Evolutionary conservation across 345 rosid species (phyloP).

Genomic region (Mercurialis annua): DNA sequence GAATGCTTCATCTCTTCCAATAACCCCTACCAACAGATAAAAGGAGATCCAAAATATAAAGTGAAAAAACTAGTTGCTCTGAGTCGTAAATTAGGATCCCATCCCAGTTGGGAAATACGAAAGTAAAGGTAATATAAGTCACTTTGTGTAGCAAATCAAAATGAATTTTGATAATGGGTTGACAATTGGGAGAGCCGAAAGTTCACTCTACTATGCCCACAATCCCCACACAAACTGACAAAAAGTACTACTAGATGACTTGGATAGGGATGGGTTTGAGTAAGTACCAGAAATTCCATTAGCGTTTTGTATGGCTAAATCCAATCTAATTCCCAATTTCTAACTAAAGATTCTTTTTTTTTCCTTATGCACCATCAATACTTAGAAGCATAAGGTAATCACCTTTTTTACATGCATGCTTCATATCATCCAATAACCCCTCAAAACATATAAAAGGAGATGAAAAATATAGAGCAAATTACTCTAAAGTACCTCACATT

Average conservation of each 20-base stretch:
- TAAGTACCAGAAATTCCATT: neutral
- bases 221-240: too few species aligned
- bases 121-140: too few species aligned
- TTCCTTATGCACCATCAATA: neutral
- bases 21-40: too few species aligned
- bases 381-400: too few species aligned
- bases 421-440: neutral
- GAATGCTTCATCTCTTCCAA: too few species aligned
- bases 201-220: too few species aligned
- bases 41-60: neutral
- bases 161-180: too few species aligned
- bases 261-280: neutral
- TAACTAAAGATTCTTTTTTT: neutral
- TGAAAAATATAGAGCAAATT: neutral
- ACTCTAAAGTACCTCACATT: too few species aligned
- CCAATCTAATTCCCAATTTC: neutral
- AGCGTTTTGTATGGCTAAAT: neutral
- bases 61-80: neutral
- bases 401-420: neutral
- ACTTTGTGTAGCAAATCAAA: too few species aligned
- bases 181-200: too few species aligned
- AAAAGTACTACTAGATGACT: neutral
- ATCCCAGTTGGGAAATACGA: too few species aligned
- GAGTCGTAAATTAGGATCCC: too few species aligned
- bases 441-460: neutral